A percentile compares a stretch with the other conserved stretches of the same genome.
Evolutionary conservation across 805 yeast species (phyloP).

Genomic region (Lipomyces mesembrius): DNA sequence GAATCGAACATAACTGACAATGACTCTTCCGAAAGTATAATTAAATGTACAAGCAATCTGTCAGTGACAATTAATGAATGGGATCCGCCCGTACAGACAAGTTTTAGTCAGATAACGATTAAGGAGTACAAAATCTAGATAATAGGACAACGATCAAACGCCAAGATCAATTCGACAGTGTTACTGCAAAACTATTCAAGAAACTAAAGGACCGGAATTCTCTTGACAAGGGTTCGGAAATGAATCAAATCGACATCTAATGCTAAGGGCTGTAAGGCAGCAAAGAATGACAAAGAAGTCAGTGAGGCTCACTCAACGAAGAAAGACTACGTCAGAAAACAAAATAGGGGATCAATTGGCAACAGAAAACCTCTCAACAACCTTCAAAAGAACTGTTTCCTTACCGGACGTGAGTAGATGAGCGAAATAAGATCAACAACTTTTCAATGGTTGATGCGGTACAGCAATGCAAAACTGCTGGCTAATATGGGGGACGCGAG

Average conservation of each 20-base stretch:
- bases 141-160: not conserved
- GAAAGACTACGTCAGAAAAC: not conserved
- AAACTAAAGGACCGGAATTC: not conserved
- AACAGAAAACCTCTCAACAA: not conserved
- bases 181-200: not conserved
- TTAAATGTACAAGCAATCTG: not conserved
- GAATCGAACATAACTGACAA: conserved; percentile 1
- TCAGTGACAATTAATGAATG: not conserved
- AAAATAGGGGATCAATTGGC: not conserved
- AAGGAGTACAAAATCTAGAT: not conserved
- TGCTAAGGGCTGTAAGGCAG: not conserved
- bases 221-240: conserved; percentile 3
- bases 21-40: not conserved
- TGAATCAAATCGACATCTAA: conserved; percentile 17
- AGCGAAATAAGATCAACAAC: not conserved
- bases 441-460: not conserved
- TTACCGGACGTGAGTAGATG: not conserved
- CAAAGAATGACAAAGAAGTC: conserved; percentile 17
- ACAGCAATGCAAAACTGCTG: not conserved
- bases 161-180: not conserved
- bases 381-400: not conserved
- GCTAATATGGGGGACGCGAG: not conserved
- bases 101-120: not conserved
- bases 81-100: not conserved
- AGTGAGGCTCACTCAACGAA: conserved; percentile 6